A percentile compares a stretch with the other conserved stretches of the same genome.
phyloP scores from a whole-genome alignment of 2,329 filamentous ascomycete genomes.

The Trichoderma hamatum region DNA sequence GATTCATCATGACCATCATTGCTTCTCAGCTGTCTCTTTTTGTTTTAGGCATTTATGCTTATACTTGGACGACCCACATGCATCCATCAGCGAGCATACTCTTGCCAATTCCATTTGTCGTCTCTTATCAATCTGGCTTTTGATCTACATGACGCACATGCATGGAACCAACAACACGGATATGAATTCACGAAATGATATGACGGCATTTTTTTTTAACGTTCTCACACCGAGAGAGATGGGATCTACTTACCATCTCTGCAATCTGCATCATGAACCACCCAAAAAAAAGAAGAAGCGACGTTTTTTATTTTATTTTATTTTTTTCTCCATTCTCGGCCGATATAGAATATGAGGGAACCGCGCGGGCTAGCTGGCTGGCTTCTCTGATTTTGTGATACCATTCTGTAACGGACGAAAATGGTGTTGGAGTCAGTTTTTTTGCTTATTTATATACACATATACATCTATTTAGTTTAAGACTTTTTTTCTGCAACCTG shows the following conservation, averaged over 20 bases:
- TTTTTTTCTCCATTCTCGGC: neutral
- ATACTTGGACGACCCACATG: conserved; percentile 6
- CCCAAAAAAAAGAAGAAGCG: neutral
- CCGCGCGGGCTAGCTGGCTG: conserved; percentile 26
- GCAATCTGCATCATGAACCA: conserved; percentile 1
- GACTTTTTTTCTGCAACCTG: neutral
- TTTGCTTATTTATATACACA: neutral
- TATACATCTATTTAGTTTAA: neutral
- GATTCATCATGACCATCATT: conserved; percentile 22
- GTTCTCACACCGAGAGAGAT: conserved; percentile 9
- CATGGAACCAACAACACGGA: conserved; percentile 1
- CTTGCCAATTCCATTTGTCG: conserved; percentile 3
- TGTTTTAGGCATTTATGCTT: conserved; percentile 27
- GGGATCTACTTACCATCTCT: neutral
- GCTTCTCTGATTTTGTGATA: conserved; percentile 25
- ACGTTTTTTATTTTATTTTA: neutral
- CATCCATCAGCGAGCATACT: conserved; percentile 3
- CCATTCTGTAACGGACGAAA: conserved; percentile 24
- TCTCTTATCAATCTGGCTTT: neutral
- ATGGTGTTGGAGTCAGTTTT: conserved; percentile 23
- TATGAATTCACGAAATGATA: conserved; percentile 22
- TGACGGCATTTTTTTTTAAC: conserved; percentile 11
- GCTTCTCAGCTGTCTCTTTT: conserved; percentile 31
- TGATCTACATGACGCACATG: neutral
- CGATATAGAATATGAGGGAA: conserved; percentile 26